phyloP scores from a whole-genome alignment of 306 rosid genomes.

The Arachis hypogaea region DNA sequence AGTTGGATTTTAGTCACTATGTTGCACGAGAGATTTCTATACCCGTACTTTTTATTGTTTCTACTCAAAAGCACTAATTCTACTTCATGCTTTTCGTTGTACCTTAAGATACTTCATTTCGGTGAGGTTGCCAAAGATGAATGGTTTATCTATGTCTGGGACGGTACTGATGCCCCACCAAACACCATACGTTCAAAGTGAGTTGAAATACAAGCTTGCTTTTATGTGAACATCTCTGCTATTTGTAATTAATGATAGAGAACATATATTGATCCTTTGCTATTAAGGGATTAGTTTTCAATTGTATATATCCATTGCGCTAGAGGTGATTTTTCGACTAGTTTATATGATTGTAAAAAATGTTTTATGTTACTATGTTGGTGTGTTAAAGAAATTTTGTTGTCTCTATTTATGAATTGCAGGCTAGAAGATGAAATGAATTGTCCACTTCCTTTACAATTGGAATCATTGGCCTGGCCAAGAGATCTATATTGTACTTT shows the following conservation, averaged over 20 bases:
- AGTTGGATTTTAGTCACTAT: conserved; percentile 2
- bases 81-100: conserved; percentile 30
- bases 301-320: neutral
- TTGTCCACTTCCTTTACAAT: conserved; percentile 52
- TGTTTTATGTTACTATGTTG: conserved; percentile 9
- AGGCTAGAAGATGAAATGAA: conserved; percentile 66
- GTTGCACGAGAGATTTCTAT: neutral
- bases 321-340: neutral
- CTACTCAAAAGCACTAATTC: conserved; percentile 29
- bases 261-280: conserved; percentile 1
- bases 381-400: neutral
- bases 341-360: neutral
- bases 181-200: conserved; percentile 51
- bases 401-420: conserved; percentile 32
- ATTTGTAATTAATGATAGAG: neutral
- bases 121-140: conserved; percentile 44
- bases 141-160: conserved; percentile 71
- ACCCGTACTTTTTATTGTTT: conserved; percentile 16
- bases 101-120: conserved; percentile 58
- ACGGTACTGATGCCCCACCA: conserved; percentile 76
- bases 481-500: conserved; percentile 55
- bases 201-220: conserved; percentile 35
- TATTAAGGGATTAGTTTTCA: neutral
- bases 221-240: neutral
- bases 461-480: conserved; percentile 44